phyloP scores from a whole-genome alignment of 495 filamentous ascomycete species.

The Aspergillus heteromorphus region DNA sequence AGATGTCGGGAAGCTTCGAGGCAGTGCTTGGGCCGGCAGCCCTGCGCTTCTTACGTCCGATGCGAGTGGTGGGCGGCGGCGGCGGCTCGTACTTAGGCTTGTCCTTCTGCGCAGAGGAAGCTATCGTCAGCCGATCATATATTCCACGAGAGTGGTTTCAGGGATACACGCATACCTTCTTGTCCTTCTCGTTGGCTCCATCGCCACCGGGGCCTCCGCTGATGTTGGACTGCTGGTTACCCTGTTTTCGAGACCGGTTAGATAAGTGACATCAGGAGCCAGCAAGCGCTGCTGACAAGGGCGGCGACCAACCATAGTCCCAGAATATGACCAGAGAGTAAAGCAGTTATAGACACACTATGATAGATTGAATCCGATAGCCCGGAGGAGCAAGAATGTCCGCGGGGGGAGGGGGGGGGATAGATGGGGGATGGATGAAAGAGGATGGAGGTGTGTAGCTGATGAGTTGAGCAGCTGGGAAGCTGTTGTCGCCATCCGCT shows the following conservation, averaged over 20 bases:
- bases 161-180: conserved; percentile 61
- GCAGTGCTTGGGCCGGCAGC: conserved; percentile 86
- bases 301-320: conserved; percentile 33
- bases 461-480: conserved; percentile 13
- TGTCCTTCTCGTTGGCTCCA: conserved; percentile 83
- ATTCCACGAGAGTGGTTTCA: background rate
- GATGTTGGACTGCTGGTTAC: conserved; percentile 83
- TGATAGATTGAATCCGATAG: background rate
- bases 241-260: conserved; percentile 30
- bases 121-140: conserved; percentile 8
- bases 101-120: conserved; percentile 65
- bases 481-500: conserved; percentile 20
- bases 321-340: background rate
- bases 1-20: conserved; percentile 88
- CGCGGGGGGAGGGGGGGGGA: background rate
- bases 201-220: conserved; percentile 66
- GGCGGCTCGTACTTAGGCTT: conserved; percentile 99
- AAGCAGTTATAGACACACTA: background rate
- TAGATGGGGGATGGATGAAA: background rate
- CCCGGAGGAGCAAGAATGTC: background rate
- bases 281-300: conserved; percentile 5
- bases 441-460: conserved; percentile 9
- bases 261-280: conserved; percentile 9
- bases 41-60: conserved; percentile 98
- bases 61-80: conserved; percentile 90